Evolutionary conservation across 1,284 basidiomycete species (phyloP).

Genomic region (Mycena sp.): DNA sequence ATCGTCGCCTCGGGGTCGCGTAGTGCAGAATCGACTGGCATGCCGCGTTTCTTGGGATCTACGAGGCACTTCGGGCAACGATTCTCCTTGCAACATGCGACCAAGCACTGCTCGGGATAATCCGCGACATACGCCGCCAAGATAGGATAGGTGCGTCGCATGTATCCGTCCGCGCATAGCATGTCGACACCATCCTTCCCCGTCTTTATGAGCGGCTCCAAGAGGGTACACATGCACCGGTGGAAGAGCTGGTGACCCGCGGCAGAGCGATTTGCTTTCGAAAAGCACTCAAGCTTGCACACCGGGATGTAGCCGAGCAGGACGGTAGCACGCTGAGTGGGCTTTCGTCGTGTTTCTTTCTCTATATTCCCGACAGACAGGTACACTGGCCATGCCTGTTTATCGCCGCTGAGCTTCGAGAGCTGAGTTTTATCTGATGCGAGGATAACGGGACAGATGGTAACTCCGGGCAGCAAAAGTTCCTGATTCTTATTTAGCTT

Average conservation of each 20-base stretch:
- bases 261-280: constrained; percentile 29
- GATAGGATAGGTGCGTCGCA: constrained; percentile 44
- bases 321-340: constrained; percentile 38
- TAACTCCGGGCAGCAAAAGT: constrained; percentile 38
- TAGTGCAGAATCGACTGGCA: constrained; percentile 4
- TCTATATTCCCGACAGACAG: constrained; percentile 53
- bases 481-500: constrained; percentile 28
- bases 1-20: constrained; percentile 9
- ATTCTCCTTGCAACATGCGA: constrained; percentile 44
- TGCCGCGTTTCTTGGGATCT: constrained; percentile 27
- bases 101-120: too few species aligned
- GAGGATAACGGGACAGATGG: constrained; percentile 47
- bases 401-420: too few species aligned
- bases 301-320: constrained; percentile 53
- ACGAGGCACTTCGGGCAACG: constrained; percentile 42
- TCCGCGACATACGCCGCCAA: too few species aligned
- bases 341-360: constrained; percentile 41
- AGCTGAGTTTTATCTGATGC: too few species aligned
- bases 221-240: constrained; percentile 37
- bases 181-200: constrained; percentile 42
- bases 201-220: constrained; percentile 37
- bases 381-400: too few species aligned
- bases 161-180: constrained; percentile 45
- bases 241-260: constrained; percentile 40
- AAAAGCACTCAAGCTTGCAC: constrained; percentile 48